These are phyloP conservation scores for Neofusicoccum umdonicola DNA, from an alignment of 2,329 filamentous ascomycete genomes.

Conservation along the genomic window DNA sequence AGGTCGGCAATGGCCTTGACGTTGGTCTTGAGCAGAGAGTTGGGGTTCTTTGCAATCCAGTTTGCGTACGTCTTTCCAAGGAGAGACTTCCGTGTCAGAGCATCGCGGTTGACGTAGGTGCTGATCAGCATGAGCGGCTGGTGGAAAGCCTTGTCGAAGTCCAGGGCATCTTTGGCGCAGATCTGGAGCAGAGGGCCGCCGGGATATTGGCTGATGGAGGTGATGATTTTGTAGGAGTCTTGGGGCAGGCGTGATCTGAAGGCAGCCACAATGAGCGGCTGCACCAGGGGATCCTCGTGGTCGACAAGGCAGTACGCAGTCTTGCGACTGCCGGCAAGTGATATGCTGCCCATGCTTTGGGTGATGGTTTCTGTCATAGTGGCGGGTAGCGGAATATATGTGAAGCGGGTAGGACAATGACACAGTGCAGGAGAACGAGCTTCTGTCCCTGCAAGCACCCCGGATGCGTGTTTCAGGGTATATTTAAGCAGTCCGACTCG, in stretches of 20 bases:
- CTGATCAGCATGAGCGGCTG: slow-evolving; percentile 68
- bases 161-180: slow-evolving; percentile 78
- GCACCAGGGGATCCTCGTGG: slow-evolving; percentile 76
- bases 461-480: too few relatives aligned
- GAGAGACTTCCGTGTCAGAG: slow-evolving; percentile 93
- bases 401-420: background rate
- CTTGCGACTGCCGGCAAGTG: background rate
- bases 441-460: background rate
- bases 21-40: slow-evolving; percentile 65
- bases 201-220: slow-evolving; percentile 44
- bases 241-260: slow-evolving; percentile 61
- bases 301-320: background rate
- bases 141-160: slow-evolving; percentile 74
- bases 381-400: too few relatives aligned
- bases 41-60: slow-evolving; percentile 81
- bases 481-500: too few relatives aligned
- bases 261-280: slow-evolving; percentile 75
- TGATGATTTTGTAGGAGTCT: slow-evolving; percentile 55
- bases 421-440: background rate
- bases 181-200: slow-evolving; percentile 68
- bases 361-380: background rate
- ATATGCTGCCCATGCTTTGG: background rate
- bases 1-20: slow-evolving; percentile 80
- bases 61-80: slow-evolving; percentile 77
- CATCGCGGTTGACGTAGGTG: slow-evolving; percentile 93